A percentile compares a stretch with the other conserved stretches of the same genome.
Conservation (phyloP, 2,329 filamentous ascomycete species). For the Niveomyces coronatus region DNA sequence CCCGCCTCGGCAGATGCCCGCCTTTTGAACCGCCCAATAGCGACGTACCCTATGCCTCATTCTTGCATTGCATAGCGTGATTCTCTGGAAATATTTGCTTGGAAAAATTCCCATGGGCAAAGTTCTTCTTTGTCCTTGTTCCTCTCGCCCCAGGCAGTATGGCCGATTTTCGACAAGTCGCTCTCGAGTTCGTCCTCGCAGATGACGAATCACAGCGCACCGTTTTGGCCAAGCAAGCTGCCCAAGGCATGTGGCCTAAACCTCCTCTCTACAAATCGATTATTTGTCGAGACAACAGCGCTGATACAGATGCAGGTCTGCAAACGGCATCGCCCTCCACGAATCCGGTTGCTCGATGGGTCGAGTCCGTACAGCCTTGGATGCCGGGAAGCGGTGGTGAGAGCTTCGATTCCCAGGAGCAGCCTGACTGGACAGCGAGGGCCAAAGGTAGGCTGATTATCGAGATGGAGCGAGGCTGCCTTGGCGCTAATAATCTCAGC, state of each 20-base stretch:
- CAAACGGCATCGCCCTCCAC: slow-evolving; percentile 32
- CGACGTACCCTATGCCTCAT: neutral
- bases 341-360: slow-evolving; percentile 42
- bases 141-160: slow-evolving; percentile 20
- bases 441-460: slow-evolving; percentile 34
- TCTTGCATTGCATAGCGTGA: slow-evolving; percentile 5
- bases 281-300: too few species aligned
- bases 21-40: slow-evolving; percentile 1
- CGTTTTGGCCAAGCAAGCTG: slow-evolving; percentile 34
- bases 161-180: slow-evolving; percentile 42
- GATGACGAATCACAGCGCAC: slow-evolving; percentile 33
- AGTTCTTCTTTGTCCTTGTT: neutral
- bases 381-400: slow-evolving; percentile 33
- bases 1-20: slow-evolving; percentile 8
- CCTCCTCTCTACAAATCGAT: too few species aligned
- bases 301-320: slow-evolving; percentile 28
- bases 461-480: neutral
- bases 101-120: neutral
- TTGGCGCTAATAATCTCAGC: slow-evolving; percentile 23
- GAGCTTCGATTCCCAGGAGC: slow-evolving; percentile 29
- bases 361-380: slow-evolving; percentile 44
- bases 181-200: slow-evolving; percentile 43
- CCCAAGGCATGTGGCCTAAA: slow-evolving; percentile 23
- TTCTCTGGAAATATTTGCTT: too few species aligned
- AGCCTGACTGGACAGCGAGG: slow-evolving; percentile 41